Conservation (phyloP, 306 rosid species). For the Psophocarpus tetragonolobus region DNA sequence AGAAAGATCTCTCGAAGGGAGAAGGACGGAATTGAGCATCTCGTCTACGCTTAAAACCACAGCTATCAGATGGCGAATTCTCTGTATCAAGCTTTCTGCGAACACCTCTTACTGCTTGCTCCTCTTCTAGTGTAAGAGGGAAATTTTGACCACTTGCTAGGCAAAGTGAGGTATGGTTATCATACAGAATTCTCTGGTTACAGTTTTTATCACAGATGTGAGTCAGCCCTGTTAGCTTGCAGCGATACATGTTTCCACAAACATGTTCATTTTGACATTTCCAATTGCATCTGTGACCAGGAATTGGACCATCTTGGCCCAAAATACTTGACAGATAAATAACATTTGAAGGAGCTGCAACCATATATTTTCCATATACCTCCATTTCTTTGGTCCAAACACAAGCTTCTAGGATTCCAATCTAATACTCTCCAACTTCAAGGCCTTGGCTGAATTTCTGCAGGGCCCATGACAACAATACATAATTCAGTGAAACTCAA, state of each 20-base stretch:
- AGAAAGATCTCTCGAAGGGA: slow-evolving; percentile 88
- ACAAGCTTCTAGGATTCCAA: slow-evolving; percentile 54
- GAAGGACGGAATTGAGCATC: slow-evolving; percentile 92
- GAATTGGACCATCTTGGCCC: slow-evolving; percentile 72
- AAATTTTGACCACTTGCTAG: slow-evolving; percentile 77
- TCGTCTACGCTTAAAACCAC: slow-evolving; percentile 76
- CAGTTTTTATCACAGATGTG: slow-evolving; percentile 99
- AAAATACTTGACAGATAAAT: slow-evolving; percentile 92
- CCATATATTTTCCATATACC: slow-evolving; percentile 78
- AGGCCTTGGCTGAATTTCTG: slow-evolving; percentile 58
- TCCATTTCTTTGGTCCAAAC: slow-evolving; percentile 67
- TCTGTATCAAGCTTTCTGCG: slow-evolving; percentile 83
- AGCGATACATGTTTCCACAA: slow-evolving; percentile 92
- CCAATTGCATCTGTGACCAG: slow-evolving; percentile 92
- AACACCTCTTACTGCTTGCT: slow-evolving; percentile 89
- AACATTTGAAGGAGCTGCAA: slow-evolving; percentile 84
- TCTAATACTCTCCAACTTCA: slow-evolving; percentile 41
- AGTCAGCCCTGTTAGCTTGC: slow-evolving; percentile 92
- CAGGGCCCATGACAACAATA: slow-evolving; percentile 71
- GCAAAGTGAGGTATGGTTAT: slow-evolving; percentile 94
- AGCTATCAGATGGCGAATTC: slow-evolving; percentile 52
- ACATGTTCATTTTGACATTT: slow-evolving; percentile 92
- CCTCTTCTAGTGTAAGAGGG: slow-evolving; percentile 72
- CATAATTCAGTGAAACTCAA: slow-evolving; percentile 53
- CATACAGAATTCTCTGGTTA: slow-evolving; percentile 94